Conservation (phyloP, 257 asterid species). For the Thymus quinquecostatus region DNA sequence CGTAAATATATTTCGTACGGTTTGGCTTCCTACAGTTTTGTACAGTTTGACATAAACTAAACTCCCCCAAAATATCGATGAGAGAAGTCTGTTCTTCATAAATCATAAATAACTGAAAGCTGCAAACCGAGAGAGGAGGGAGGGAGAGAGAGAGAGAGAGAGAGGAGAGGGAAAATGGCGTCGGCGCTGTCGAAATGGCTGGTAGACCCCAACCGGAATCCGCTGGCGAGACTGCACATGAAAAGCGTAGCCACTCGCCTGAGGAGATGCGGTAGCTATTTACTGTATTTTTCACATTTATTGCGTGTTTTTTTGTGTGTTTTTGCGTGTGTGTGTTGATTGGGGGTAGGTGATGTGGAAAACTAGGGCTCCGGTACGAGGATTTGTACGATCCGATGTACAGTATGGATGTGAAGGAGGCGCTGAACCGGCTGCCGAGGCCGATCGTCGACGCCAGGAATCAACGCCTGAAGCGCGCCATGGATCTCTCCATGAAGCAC, state of each 20-base stretch:
- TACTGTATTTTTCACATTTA: background rate
- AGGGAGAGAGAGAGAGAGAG: background rate
- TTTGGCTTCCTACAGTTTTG: too few species aligned
- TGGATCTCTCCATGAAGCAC: slow-evolving; percentile 95
- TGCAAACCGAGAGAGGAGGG: background rate
- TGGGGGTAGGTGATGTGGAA: slow-evolving; percentile 23
- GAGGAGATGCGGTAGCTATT: slow-evolving; percentile 56
- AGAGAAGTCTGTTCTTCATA: background rate
- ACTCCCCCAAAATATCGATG: background rate
- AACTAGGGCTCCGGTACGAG: slow-evolving; percentile 79
- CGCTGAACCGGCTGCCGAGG: slow-evolving; percentile 82
- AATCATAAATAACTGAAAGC: background rate
- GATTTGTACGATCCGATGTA: slow-evolving; percentile 82
- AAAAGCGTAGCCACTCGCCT: slow-evolving; percentile 61
- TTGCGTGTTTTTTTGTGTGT: background rate
- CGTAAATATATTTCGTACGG: too few species aligned
- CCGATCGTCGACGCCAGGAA: slow-evolving; percentile 86
- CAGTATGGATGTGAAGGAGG: slow-evolving; percentile 89
- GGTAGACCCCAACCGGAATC: slow-evolving; percentile 76
- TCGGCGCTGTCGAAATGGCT: slow-evolving; percentile 62
- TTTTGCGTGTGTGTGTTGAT: background rate
- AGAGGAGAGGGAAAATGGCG: slow-evolving; percentile 47
- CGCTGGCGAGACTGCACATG: slow-evolving; percentile 75
- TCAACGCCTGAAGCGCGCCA: slow-evolving; percentile 84
- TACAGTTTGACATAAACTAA: background rate